These are phyloP conservation scores for Trichoderma reesei DNA, from an alignment of 495 filamentous ascomycete species.

Conservation along the genomic window DNA sequence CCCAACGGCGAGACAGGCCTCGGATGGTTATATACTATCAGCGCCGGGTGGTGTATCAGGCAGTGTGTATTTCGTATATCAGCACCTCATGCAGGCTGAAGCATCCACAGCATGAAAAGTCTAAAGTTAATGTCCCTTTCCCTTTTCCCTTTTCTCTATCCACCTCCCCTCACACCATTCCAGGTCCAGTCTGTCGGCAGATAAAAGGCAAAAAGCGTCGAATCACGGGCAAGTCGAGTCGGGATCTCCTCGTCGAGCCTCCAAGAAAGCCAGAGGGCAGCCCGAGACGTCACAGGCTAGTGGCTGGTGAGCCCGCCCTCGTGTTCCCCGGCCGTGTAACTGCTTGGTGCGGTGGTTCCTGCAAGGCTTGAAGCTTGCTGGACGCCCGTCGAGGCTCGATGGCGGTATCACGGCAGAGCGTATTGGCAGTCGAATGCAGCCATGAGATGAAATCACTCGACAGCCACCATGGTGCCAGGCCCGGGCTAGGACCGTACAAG, in stretches of 20 bases:
- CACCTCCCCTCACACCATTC: background rate
- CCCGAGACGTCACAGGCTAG: slow-evolving; percentile 5
- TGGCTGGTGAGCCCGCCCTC: background rate
- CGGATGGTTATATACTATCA: background rate
- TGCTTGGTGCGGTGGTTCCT: background rate
- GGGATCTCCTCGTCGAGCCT: background rate
- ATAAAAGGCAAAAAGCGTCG: background rate
- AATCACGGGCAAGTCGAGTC: background rate
- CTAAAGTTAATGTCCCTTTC: background rate
- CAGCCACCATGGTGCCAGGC: background rate
- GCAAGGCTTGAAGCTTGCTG: slow-evolving; percentile 8
- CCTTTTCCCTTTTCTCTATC: background rate
- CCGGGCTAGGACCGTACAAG: background rate
- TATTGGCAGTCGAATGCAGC: background rate
- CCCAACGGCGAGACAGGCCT: background rate
- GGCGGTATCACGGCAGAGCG: slow-evolving; percentile 2
- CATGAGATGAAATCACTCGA: background rate
- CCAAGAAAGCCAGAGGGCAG: background rate
- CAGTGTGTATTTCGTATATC: background rate
- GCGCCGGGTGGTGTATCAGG: background rate
- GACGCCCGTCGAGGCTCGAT: background rate
- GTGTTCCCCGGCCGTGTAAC: slow-evolving; percentile 1
- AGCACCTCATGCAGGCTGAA: background rate
- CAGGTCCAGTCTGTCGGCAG: background rate
- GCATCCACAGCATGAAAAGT: background rate